Percentiles rank a stretch among this genome's conserved stretches.
Conservation (phyloP, 2,329 filamentous ascomycete species). For the Fusarium lyarnte region DNA sequence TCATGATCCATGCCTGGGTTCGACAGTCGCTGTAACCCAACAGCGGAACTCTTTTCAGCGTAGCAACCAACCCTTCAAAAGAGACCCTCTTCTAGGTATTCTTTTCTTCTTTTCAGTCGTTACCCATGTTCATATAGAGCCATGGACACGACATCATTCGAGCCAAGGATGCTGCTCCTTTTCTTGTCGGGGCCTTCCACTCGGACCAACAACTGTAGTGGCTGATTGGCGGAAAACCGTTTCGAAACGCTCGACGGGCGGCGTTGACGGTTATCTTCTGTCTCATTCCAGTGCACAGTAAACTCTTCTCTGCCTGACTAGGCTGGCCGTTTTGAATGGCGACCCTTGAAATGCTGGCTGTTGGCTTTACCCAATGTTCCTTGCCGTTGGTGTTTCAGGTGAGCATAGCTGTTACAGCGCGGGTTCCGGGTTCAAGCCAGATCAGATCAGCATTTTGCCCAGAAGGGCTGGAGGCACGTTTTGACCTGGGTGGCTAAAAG, state of each 20-base stretch:
- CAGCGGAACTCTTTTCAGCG: neutral
- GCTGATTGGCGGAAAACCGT: conserved; percentile 42
- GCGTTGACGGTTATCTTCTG: conserved; percentile 16
- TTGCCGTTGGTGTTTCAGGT: conserved; percentile 31
- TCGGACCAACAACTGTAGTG: conserved; percentile 4
- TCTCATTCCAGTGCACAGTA: neutral
- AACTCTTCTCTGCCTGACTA: neutral
- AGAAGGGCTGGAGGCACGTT: conserved; percentile 6
- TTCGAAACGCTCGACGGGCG: conserved; percentile 41
- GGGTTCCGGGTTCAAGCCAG: conserved; percentile 14
- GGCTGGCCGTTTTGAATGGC: neutral
- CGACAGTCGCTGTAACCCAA: neutral
- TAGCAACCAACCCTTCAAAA: conserved; percentile 2
- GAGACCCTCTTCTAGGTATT: neutral
- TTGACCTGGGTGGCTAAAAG: neutral
- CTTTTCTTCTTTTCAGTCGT: neutral
- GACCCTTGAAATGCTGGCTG: neutral
- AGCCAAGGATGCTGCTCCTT: conserved; percentile 26
- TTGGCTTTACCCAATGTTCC: neutral
- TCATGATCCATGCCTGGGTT: conserved; percentile 1
- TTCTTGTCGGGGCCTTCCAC: neutral
- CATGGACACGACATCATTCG: conserved; percentile 35
- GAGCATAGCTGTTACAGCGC: conserved; percentile 31
- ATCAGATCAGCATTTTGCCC: conserved; percentile 16
- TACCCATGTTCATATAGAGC: conserved; percentile 10